These are phyloP conservation scores for Tetrahymena thermophila DNA, from an alignment of 73 alveolate species.

Conservation along the genomic window DNA sequence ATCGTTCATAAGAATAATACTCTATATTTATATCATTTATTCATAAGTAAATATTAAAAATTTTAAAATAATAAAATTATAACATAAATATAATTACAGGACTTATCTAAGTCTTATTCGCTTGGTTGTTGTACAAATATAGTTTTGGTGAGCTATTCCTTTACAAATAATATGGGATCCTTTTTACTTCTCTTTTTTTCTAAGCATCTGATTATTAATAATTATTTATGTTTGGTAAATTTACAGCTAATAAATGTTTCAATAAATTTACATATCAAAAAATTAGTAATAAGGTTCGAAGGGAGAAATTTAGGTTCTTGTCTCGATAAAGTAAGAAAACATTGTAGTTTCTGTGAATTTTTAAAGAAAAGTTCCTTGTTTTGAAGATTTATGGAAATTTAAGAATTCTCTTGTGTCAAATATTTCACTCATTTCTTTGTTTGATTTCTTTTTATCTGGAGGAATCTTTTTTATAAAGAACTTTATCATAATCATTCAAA, in stretches of 20 bases:
- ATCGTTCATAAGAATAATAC: conserved; percentile 5
- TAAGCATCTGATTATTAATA: neutral
- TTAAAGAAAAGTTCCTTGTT: conserved; percentile 17
- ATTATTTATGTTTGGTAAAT: neutral
- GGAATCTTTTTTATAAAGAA: neutral
- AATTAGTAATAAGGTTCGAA: conserved; percentile 15
- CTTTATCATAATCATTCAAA: neutral
- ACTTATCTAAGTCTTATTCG: conserved; percentile 4
- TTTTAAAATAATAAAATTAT: neutral
- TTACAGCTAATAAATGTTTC: neutral
- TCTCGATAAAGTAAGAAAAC: conserved; percentile 23
- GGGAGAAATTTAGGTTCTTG: neutral
- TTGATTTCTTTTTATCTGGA: neutral
- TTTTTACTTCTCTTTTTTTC: conserved; percentile 23
- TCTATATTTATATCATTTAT: neutral
- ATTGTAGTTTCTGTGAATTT: conserved; percentile 35
- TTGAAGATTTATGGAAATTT: conserved; percentile 10
- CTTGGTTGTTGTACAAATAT: neutral
- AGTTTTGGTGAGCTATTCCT: neutral
- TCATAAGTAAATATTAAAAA: no score
- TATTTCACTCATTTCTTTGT: conserved; percentile 11
- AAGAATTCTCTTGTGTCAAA: conserved; percentile 5
- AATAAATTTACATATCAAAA: conserved; percentile 12
- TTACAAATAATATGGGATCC: conserved; percentile 13
- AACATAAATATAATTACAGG: neutral